Conservation (phyloP, 805 yeast species). For the Metschnikowia koreensis region DNA sequence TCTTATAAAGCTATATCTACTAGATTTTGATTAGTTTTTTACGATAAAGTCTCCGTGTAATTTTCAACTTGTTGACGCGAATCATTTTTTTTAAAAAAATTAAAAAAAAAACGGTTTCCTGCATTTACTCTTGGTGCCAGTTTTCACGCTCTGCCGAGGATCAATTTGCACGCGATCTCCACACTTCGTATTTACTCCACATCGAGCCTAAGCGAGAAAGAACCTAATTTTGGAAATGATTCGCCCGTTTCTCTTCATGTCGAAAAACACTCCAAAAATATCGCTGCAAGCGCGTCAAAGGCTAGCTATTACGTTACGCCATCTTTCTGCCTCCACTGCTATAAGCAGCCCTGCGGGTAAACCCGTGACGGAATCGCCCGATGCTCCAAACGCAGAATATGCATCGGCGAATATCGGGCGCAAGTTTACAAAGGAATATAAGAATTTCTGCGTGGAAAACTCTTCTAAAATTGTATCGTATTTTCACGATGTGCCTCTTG, state of each 20-base stretch:
- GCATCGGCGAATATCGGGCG: slow-evolving; percentile 25
- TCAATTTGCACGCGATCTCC: background rate
- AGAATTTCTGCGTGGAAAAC: slow-evolving; percentile 43
- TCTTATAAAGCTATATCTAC: no score
- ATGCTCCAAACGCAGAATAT: slow-evolving; percentile 5
- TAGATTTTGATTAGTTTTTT: no score
- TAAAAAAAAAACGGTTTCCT: background rate
- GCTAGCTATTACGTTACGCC: slow-evolving; percentile 11
- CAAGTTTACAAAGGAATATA: slow-evolving; percentile 36
- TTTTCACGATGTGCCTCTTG: slow-evolving; percentile 72
- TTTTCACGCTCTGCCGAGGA: background rate
- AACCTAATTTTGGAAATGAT: background rate
- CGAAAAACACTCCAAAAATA: background rate
- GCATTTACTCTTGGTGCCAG: background rate
- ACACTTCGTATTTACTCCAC: slow-evolving; percentile 4
- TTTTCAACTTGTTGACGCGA: no score
- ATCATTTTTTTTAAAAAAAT: no score
- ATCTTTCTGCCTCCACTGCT: slow-evolving; percentile 5
- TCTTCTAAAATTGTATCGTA: slow-evolving; percentile 49
- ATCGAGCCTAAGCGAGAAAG: background rate
- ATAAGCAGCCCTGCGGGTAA: background rate
- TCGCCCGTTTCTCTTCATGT: slow-evolving; percentile 1
- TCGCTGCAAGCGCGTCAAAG: slow-evolving; percentile 10
- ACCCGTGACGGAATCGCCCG: slow-evolving; percentile 3
- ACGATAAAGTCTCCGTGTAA: no score